These are phyloP conservation scores for Entophlyctis luteolus DNA, from an alignment of 192 early-diverging fungal species.

Conservation along the genomic window DNA sequence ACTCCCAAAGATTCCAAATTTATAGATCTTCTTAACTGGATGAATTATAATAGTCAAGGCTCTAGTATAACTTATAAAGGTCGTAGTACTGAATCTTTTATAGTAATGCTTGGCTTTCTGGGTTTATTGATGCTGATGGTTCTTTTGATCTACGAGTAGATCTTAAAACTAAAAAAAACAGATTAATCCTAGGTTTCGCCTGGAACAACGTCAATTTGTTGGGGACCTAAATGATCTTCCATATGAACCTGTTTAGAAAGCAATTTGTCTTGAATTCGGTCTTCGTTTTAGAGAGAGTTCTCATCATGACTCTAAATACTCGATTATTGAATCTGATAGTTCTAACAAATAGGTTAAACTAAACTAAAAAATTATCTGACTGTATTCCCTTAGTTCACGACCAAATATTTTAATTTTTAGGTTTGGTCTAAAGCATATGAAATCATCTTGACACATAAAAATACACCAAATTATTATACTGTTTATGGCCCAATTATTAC, in stretches of 20 bases:
- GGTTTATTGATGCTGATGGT: conserved; percentile 31
- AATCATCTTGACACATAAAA: conserved; percentile 7
- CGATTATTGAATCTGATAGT: conserved; percentile 26
- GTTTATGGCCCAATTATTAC: neutral
- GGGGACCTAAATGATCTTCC: conserved; percentile 36
- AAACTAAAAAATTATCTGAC: conserved; percentile 41
- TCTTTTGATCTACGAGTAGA: conserved; percentile 37
- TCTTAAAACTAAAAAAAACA: conserved; percentile 30
- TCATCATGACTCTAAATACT: neutral
- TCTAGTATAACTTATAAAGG: conserved; percentile 32
- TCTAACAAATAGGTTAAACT: conserved; percentile 30
- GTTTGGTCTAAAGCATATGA: conserved; percentile 31
- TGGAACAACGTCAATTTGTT: conserved; percentile 45
- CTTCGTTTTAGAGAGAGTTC: neutral
- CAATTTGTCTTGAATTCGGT: conserved; percentile 14
- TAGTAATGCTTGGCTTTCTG: conserved; percentile 11
- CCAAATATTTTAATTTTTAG: conserved; percentile 44
- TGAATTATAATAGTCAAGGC: conserved; percentile 38
- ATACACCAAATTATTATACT: conserved; percentile 2
- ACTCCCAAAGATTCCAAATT: conserved; percentile 50
- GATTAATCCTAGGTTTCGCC: conserved; percentile 24
- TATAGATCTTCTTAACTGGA: conserved; percentile 38
- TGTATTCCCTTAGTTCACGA: conserved; percentile 36
- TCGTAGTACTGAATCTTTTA: neutral
- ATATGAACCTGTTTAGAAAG: conserved; percentile 35